Base-by-base conservation (phyloP, 2,329 filamentous ascomycete genomes). In the Microdochium trichocladiopsis region DNA sequence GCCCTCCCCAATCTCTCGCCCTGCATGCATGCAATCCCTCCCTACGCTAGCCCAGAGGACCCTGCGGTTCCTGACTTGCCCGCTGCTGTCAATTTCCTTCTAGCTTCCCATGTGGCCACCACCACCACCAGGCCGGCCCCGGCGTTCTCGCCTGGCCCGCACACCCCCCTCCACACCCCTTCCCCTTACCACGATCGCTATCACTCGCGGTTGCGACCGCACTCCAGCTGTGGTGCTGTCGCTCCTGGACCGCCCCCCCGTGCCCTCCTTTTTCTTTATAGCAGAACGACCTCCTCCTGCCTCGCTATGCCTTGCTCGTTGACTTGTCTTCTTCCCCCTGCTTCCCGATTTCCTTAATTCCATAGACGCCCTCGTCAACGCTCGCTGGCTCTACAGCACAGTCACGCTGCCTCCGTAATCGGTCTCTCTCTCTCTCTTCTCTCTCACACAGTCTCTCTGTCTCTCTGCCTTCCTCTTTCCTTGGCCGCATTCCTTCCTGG, bases 21-120 rank as follows among this genome's bases (percentile, higher is more conserved):
- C 41, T 45, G 41, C 41, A 45, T 45, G 41, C 41, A 45, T 45
- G 41, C 14, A 45, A 18, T 45, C 41, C 41, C 41, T 45, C 41
- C 14, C 18, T 8, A 18, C 41, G 41, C 41, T 45, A 45, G 41
- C 16, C 14, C 12, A 5, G 18, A 45, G 28, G 41, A 45, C 41
- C 41, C 41, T 45, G 41, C 41, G 41, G 41, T 45, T 45, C 41
- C 41, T 45, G 41, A 45, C 41, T 45, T 45, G 41, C 22, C 41
- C 16, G 12, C 41, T 22, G 41, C 41, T 45, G 41, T 45, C 41
- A 45, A 45, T 45, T 45, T 45, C 41, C 36, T 31, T 31, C 28
- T 31, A 31, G 28, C 14, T 6, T 18, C 36, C 36, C 36, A 41
- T 41, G 36, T 41, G 36, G 36, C n/a, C 11, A 18, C 36, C n/a